Base-by-base conservation (phyloP, 768 basidiomycete genomes). In the Lentinula guzmanii region DNA sequence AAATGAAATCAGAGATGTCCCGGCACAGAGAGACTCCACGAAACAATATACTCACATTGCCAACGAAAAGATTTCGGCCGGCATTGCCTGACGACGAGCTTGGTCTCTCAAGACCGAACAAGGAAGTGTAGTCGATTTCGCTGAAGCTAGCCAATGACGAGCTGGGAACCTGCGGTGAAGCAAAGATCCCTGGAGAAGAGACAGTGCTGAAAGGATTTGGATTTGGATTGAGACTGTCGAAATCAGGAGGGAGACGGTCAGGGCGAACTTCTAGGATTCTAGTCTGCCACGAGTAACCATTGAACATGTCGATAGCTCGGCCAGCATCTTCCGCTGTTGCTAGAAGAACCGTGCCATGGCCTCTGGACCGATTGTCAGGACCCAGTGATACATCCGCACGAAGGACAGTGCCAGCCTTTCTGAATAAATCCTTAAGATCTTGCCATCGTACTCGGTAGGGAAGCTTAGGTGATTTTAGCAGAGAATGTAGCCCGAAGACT, bases 371-470 rank as follows among this genome's bases (percentile, higher is more conserved):
- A 72, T 97, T 97, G 72, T 94, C 93, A 2, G 91, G 90, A 4
- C 91, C 85, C 35, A 92, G 79, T 60, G 90, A 82, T 64, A 91
- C 84, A 70, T 89, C 85, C 43, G 94, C 88, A 53, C 90, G 81
- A 41, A 93, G 76, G 64, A 95, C 87, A 33, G 91, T 97, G 45
- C 97, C 97, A 5, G 96, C 92, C 65, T 92, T 90, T 41, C 96
- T 86, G 74, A 99, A 98, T 57, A 99, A 85, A 72, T 99, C 96
- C 68, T 99, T 98, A 64, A 99, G 84, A 77, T 99, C 97, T 77
- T 99, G 97, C 97, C 97, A 99, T 60, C 97, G 86, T 42, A 98
- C 95, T 63, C 96, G 82, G 74, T 96, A 98, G 0, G 97, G 97
- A 28, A 99, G 84, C 94, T 95, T 63, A 53, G 51, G 16, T 6